Evolutionary conservation across 2,329 filamentous ascomycete genomes (phyloP), one percentile per base, ranked within the genome.

Genomic region (Alternaria tenuissima): DNA sequence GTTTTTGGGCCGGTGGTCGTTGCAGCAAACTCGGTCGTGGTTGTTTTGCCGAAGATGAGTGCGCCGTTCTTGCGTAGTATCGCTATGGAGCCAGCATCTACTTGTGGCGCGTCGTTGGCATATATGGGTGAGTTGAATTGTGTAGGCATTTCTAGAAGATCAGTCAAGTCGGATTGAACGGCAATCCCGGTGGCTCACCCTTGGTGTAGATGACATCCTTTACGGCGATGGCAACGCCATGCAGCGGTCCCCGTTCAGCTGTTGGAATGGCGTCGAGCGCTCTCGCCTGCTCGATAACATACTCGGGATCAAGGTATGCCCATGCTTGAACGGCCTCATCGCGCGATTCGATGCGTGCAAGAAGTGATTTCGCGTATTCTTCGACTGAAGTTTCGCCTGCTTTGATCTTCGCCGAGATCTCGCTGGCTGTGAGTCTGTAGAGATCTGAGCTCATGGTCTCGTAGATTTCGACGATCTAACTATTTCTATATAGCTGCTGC

Each of bases 11-110:
- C 87, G 14, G 80, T 74, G 1, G 80, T 81, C 0, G 83, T 86
- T 3, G 85, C 83, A 0, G 88, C 87, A 65, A 91, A 90, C 68
- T 90, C 87, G 0, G 89, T 88, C 0, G 88, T 91, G 0, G 84
- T 86, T 1, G 85, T 87, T 68, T 88, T 77, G 16, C 72, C 70
- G 44, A 89, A 77, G n/a, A 89, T 82, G 11, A 89, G 74, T 2
- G 85, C 87, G 1, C 87, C 87, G 2, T 84, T 82, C 7, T 82
- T 74, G 2, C 87, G 81, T 4, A 89, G 78, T 4, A 84, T 81
- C 3, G 79, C 79, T 28, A 89, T 77, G 6, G 80, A 81, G 0
- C 79, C 83, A 1, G 87, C 85, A 68, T 89, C 87, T 6, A 86
- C 67, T 18, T 79, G 75, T 1, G 81, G 78, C 20, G 73, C 70